Percentiles rank a stretch among this genome's conserved stretches.
Evolutionary conservation across 176 grass and related monocot species (phyloP).

Genomic region (Juncus effusus): DNA sequence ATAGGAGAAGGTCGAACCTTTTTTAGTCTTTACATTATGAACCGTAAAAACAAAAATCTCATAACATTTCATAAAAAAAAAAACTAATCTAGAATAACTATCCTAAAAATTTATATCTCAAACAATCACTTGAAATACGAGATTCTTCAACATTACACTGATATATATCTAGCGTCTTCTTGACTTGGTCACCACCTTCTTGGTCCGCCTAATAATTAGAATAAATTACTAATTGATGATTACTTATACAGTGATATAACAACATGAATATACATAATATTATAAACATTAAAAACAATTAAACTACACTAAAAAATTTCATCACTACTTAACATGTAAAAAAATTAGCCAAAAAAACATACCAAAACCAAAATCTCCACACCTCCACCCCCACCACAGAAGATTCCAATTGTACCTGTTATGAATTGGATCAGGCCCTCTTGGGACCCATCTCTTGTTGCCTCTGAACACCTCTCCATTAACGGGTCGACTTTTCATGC

Average conservation of each 20-base stretch:
- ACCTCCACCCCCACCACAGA: slow-evolving; percentile 20
- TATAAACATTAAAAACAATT: neutral
- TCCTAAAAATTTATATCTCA: neutral
- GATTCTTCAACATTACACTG: neutral
- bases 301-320: slow-evolving; percentile 1
- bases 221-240: neutral
- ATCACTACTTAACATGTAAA: neutral
- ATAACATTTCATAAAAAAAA: too few species aligned
- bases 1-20: neutral
- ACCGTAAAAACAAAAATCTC: slow-evolving; percentile 10
- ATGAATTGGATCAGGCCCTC: slow-evolving; percentile 72
- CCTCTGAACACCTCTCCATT: slow-evolving; percentile 29
- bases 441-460: slow-evolving; percentile 68
- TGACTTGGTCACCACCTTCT: slow-evolving; percentile 8
- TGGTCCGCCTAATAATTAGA: slow-evolving; percentile 7
- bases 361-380: slow-evolving; percentile 25
- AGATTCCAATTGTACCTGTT: slow-evolving; percentile 51
- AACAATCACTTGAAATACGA: neutral
- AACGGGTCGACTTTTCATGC: neutral
- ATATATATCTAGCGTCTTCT: slow-evolving; percentile 5
- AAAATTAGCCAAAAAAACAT: slow-evolving; percentile 18
- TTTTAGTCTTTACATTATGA: slow-evolving; percentile 28
- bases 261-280: slow-evolving; percentile 3
- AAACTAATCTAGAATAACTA: too few species aligned
- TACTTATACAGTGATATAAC: neutral